These are phyloP conservation scores for Alternaria sp. DNA, from an alignment of 2,329 filamentous ascomycete species.

Conservation along the genomic window DNA sequence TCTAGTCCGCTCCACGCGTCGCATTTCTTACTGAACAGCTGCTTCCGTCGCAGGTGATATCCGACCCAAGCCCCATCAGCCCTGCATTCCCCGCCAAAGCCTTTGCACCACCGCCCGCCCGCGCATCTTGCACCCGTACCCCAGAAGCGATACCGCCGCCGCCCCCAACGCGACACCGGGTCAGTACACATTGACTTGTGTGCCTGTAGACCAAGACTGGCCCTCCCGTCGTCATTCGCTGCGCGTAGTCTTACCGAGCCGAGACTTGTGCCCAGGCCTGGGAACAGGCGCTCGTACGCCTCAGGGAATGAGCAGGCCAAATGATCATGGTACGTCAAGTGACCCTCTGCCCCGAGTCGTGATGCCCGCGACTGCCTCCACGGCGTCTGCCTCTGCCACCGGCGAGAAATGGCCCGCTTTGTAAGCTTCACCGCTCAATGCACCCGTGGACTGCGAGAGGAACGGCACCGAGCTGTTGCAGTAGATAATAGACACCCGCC, in stretches of 20 bases:
- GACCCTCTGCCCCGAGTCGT: conserved; percentile 1
- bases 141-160: conserved; percentile 6
- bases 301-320: conserved; percentile 51
- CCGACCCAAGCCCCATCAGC: conserved; percentile 7
- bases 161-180: conserved; percentile 9
- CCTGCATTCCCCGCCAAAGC: conserved; percentile 17
- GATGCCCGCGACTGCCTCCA: conserved; percentile 1
- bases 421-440: conserved; percentile 6
- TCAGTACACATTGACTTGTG: conserved; percentile 8
- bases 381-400: not conserved
- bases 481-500: not conserved
- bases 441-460: conserved; percentile 1
- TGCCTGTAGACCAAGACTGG: conserved; percentile 10
- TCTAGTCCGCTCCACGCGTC: conserved; percentile 3
- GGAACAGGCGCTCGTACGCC: conserved; percentile 33
- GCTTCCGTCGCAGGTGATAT: conserved; percentile 16
- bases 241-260: conserved; percentile 15
- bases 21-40: conserved; percentile 8
- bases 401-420: not conserved
- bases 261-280: conserved; percentile 26
- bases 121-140: conserved; percentile 11
- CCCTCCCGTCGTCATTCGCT: conserved; percentile 14
- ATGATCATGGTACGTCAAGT: conserved; percentile 47
- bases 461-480: not conserved
- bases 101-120: conserved; percentile 20